phyloP scores from a whole-genome alignment of 1,284 basidiomycete species.

The Ceraceosorus guamensis region DNA sequence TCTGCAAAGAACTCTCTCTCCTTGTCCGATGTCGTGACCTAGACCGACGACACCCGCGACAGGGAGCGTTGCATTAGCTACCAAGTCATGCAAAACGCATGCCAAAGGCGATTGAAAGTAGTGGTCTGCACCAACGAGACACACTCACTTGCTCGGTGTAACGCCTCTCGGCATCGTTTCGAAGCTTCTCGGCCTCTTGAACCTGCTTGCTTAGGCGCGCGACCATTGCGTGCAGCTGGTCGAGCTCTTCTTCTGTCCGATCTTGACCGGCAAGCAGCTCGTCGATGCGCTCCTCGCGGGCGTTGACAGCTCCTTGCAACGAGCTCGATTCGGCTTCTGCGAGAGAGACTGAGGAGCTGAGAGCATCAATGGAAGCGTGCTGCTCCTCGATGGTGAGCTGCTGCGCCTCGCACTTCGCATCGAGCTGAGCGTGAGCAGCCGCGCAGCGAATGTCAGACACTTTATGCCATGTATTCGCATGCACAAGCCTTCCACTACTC shows the following conservation, averaged over 20 bases:
- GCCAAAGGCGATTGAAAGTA: neutral
- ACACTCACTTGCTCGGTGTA: slow-evolving; percentile 22
- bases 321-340: slow-evolving; percentile 15
- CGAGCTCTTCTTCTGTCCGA: slow-evolving; percentile 26
- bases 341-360: slow-evolving; percentile 16
- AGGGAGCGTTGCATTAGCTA: too few species aligned
- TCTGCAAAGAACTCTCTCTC: slow-evolving; percentile 37
- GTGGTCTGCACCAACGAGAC: neutral
- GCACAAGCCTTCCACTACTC: neutral
- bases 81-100: too few species aligned
- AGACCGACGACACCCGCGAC: neutral
- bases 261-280: slow-evolving; percentile 36
- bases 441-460: neutral
- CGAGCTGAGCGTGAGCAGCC: slow-evolving; percentile 11
- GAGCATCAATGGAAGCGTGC: slow-evolving; percentile 16
- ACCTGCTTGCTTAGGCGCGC: slow-evolving; percentile 32
- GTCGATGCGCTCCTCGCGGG: slow-evolving; percentile 34
- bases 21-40: slow-evolving; percentile 33
- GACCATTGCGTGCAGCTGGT: slow-evolving; percentile 16
- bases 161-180: slow-evolving; percentile 27
- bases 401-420: slow-evolving; percentile 22
- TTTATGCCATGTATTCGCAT: neutral
- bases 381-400: slow-evolving; percentile 23
- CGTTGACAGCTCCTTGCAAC: slow-evolving; percentile 18
- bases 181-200: slow-evolving; percentile 23